Evolutionary conservation across 1,284 basidiomycete genomes (phyloP), one percentile per base, ranked within the genome.

Genomic region (Irpex sp.): DNA sequence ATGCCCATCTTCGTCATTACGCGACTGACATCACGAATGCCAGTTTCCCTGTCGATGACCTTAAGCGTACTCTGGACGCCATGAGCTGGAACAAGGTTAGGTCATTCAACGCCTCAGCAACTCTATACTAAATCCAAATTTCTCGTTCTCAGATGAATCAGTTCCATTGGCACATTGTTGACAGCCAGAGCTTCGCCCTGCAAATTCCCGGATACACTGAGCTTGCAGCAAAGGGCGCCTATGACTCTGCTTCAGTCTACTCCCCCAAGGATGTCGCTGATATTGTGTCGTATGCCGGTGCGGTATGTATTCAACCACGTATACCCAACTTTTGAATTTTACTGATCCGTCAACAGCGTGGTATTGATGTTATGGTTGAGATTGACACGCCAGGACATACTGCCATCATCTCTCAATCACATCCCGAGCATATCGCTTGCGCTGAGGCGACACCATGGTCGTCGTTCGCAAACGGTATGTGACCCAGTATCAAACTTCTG

Each of bases 51-150:
- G 79, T 88, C 6, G 56, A 70, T 0, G 86, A 90, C 66, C 83
- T 95, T 68, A 80, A 87, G 61, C 82, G 87, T 36, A 90, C 88
- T 6, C 72, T 97, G 18, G 89, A 94, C 66, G 86, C 90, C 1
- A 94, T 95, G 93, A 87, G 87, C 63, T 86, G 84, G 82, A 89
- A 90, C 66, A 97, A 97, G 79, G 85, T 92, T 58, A 71, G 78
- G 62, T 10, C 52, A 35, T 35, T 7, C 7, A 33, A 33, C 6
- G 7, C 28, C 35, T 53, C 35, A 33, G 39, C 16, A 7, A 33
- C 5, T 33, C 28, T 7, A 12, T 45, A 14, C 18, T 9, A n/a
- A 45, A 8, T 21, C 4, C 33, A 35, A 45, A 47, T 12, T 45
- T 47, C 45, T 19, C 45, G 14, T 45, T 9, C 53, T 23, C 59